Evolutionary conservation across 768 basidiomycete species (phyloP).

Genomic region (Hygrocybe punicea): DNA sequence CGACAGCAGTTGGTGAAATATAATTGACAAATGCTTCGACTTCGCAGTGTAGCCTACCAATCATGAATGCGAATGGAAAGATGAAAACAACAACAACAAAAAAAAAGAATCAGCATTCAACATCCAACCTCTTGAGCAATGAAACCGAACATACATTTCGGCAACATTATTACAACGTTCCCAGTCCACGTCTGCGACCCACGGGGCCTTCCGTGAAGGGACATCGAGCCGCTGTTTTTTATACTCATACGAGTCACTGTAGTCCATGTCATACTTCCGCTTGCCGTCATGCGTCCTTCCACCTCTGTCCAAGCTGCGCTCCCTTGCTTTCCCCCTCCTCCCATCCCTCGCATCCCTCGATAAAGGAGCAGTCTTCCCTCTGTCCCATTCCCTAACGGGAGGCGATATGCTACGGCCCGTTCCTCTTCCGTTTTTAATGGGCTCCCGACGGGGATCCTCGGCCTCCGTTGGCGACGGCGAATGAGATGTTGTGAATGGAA

Average conservation of each 20-base stretch:
- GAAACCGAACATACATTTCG: conserved; percentile 65
- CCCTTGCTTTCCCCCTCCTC: conserved; percentile 12
- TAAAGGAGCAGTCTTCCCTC: conserved; percentile 26
- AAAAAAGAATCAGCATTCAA: not conserved
- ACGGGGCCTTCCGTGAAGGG: conserved; percentile 59
- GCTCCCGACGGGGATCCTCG: not conserved
- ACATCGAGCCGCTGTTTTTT: conserved; percentile 53
- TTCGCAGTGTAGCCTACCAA: conserved; percentile 77
- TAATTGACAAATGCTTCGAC: conserved; percentile 81
- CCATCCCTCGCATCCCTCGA: conserved; percentile 8
- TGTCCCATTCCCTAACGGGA: conserved; percentile 39
- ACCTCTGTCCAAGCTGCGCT: conserved; percentile 19
- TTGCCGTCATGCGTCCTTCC: conserved; percentile 34
- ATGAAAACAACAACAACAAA: not conserved
- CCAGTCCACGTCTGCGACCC: conserved; percentile 71
- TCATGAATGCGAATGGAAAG: conserved; percentile 2
- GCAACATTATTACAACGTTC: conserved; percentile 71
- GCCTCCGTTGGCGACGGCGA: not conserved
- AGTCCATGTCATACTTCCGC: conserved; percentile 48
- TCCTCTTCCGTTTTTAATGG: not conserved
- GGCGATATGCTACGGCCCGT: not conserved
- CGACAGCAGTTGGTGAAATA: conserved; percentile 80
- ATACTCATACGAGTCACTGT: conserved; percentile 49
- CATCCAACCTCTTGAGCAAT: not conserved
- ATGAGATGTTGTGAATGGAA: not conserved